Base-by-base conservation (phyloP, 2,329 filamentous ascomycete species). In the Penicillium sp. region DNA sequence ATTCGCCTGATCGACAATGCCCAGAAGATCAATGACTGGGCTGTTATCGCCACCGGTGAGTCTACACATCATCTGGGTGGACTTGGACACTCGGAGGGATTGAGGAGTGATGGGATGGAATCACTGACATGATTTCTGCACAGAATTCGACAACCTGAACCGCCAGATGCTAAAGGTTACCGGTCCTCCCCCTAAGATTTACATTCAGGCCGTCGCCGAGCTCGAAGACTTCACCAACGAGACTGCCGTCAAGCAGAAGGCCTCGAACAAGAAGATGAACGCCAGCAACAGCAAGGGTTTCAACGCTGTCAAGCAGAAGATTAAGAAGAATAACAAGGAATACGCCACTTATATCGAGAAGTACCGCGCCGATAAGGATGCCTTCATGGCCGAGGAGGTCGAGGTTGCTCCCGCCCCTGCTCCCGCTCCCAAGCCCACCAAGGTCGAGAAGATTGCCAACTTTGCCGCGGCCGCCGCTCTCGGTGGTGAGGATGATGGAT, bases 281-380 rank as follows among this genome's bases (percentile, higher is more conserved):
- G 90, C 91, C 55, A 93, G 86, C 67, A 95, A 92, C 69, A 87
- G 90, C 59, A 89, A 90, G 75, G 90, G 91, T 65, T 82, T 99
- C 66, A 99, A 97, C 72, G 89, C 91, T 55, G 88, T 97, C 67
- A 95, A 96, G 77, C 93, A 99, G 74, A 91, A 91, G 76, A 89
- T 99, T 78, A 91, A 92, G 83, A 97, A 96, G 82, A 92, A 92
- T 76, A 95, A 92, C 80, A 95, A 95, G 76, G 92, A 97, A 58
- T 92, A 92, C 75, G 83, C 89, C 66, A 78, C 81, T 55, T 88
- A 95, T 67, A 86, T 99, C 64, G 89, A 95, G 62, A 81, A 85
- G 57, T 99, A 92, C 77, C 81, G 88, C 60, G 85, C 82, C 56
- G 83, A 95, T 72, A 89, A 92, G 72, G 89, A 92, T 57, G 84